Conservation (phyloP, 108 stramenopile species). For the Nitzschia putrida region DNA sequence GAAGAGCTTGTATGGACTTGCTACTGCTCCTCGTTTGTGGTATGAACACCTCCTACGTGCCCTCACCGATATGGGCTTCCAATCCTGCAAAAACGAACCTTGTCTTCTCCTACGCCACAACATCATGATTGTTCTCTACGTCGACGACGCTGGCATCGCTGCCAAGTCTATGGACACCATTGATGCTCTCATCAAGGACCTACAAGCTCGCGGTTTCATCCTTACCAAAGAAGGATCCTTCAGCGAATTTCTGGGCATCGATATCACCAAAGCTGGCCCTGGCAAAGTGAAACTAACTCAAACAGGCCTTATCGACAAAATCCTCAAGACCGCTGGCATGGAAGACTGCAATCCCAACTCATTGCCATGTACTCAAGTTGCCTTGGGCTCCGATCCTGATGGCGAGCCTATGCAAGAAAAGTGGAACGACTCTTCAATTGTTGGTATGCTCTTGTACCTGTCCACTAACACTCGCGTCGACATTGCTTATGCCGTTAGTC, state of each 20-base stretch:
- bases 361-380: slow-evolving; percentile 15
- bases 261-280: slow-evolving; percentile 1
- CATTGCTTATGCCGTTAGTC: slow-evolving; percentile 27
- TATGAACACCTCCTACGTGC: slow-evolving; percentile 5
- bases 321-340: slow-evolving; percentile 4
- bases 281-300: slow-evolving; percentile 27
- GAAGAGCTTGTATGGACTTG: slow-evolving; percentile 30
- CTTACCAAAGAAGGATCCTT: slow-evolving; percentile 25
- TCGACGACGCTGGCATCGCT: slow-evolving; percentile 14
- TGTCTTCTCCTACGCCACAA: slow-evolving; percentile 22
- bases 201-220: slow-evolving; percentile 11
- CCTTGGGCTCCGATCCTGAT: slow-evolving; percentile 36
- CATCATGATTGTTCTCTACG: slow-evolving; percentile 27
- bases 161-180: neutral
- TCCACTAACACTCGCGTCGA: slow-evolving; percentile 38
- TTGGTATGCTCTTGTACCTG: slow-evolving; percentile 47
- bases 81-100: slow-evolving; percentile 16
- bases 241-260: slow-evolving; percentile 30
- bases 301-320: slow-evolving; percentile 30
- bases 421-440: slow-evolving; percentile 22
- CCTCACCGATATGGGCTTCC: slow-evolving; percentile 2
- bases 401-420: slow-evolving; percentile 15
- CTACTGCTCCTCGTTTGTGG: slow-evolving; percentile 28
- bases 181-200: slow-evolving; percentile 27
- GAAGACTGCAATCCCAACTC: slow-evolving; percentile 11